A percentile compares a stretch with the other conserved stretches of the same genome.
Evolutionary conservation across 352 stramenopile genomes (phyloP).

Genomic region (Phytophthora boehmeriae): DNA sequence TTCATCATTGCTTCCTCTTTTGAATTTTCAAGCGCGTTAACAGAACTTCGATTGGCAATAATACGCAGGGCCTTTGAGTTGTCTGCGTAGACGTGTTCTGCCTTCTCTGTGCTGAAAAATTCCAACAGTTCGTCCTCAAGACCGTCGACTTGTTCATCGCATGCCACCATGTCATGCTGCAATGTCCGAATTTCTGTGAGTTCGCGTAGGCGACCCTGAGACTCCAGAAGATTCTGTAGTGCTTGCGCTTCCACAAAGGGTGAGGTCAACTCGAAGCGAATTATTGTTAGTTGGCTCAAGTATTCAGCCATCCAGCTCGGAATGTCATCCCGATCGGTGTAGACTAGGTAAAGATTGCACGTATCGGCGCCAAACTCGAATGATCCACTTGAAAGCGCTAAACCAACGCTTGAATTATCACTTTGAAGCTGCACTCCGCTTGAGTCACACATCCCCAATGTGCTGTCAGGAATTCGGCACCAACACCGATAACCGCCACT

Average conservation of each 20-base stretch:
- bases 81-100: slow-evolving; percentile 48
- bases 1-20: slow-evolving; percentile 46
- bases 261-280: slow-evolving; percentile 52
- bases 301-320: slow-evolving; percentile 50
- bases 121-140: slow-evolving; percentile 71
- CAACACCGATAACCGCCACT: slow-evolving; percentile 39
- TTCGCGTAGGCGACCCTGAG: slow-evolving; percentile 32
- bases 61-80: slow-evolving; percentile 59
- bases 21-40: slow-evolving; percentile 50
- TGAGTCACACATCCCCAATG: background rate
- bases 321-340: slow-evolving; percentile 31
- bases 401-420: background rate
- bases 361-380: slow-evolving; percentile 53
- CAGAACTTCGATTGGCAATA: slow-evolving; percentile 58
- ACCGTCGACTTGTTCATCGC: slow-evolving; percentile 56
- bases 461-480: slow-evolving; percentile 30
- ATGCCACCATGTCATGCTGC: slow-evolving; percentile 48
- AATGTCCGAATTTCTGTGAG: slow-evolving; percentile 60
- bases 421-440: background rate
- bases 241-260: slow-evolving; percentile 39
- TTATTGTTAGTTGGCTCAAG: slow-evolving; percentile 44
- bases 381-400: background rate
- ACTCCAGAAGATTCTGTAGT: slow-evolving; percentile 41
- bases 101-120: slow-evolving; percentile 54
- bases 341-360: slow-evolving; percentile 58